Evolutionary conservation across 1,284 basidiomycete species (phyloP).

Genomic region (Sporisorium graminicola): DNA sequence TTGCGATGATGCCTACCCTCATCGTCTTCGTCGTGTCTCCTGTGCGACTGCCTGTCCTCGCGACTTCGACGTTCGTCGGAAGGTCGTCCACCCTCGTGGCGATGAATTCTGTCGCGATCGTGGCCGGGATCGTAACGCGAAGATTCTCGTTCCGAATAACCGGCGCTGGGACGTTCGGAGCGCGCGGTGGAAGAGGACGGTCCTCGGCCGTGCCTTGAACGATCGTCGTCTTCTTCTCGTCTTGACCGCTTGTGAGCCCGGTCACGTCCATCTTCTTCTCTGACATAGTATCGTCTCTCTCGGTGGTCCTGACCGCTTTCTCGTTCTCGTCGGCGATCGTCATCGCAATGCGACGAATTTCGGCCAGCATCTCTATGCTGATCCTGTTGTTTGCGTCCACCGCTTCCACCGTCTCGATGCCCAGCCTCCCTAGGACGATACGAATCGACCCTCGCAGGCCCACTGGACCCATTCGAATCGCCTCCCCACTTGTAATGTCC

Average conservation of each 20-base stretch:
- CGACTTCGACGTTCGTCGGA: constrained; percentile 3
- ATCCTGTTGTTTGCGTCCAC: constrained; percentile 9
- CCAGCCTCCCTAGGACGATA: constrained; percentile 14
- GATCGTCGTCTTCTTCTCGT: no score
- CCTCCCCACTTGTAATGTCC: constrained; percentile 34
- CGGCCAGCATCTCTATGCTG: constrained; percentile 19
- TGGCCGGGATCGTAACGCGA: not conserved
- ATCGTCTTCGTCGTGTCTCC: constrained; percentile 8
- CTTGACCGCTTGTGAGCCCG: no score
- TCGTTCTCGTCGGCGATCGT: constrained; percentile 41
- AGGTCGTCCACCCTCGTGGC: constrained; percentile 6
- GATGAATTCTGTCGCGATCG: not conserved
- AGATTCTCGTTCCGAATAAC: not conserved
- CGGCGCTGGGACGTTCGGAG: not conserved
- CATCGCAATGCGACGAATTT: constrained; percentile 37
- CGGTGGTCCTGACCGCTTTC: constrained; percentile 29
- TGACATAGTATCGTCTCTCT: not conserved
- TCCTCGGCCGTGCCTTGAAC: constrained; percentile 5
- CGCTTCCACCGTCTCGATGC: no score
- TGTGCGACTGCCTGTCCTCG: constrained; percentile 16
- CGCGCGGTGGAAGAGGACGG: not conserved
- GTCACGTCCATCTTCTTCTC: no score
- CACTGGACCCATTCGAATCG: not conserved
- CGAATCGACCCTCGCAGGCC: constrained; percentile 6
- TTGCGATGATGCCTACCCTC: constrained; percentile 18